phyloP scores from a whole-genome alignment of 768 basidiomycete species.

The Rhizopogon sp. region DNA sequence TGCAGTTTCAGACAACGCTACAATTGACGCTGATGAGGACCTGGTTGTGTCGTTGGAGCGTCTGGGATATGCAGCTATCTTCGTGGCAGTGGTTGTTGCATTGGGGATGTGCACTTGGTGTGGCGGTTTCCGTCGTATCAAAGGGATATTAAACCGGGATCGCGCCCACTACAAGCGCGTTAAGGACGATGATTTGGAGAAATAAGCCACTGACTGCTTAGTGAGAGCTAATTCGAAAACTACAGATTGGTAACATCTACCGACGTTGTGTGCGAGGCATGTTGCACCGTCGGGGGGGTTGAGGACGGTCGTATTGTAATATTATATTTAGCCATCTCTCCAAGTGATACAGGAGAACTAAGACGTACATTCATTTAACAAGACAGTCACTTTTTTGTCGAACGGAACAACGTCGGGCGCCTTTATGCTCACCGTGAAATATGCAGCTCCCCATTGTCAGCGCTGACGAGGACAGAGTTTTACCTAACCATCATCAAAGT shows the following conservation, averaged over 20 bases:
- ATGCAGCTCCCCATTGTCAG: too few species aligned
- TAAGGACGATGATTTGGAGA: constrained; percentile 44
- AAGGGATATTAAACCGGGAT: constrained; percentile 33
- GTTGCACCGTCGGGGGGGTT: neutral
- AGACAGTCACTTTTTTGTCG: too few species aligned
- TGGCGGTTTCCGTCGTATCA: constrained; percentile 38
- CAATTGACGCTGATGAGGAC: constrained; percentile 9
- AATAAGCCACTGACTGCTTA: constrained; percentile 27
- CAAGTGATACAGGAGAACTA: too few species aligned
- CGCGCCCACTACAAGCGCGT: constrained; percentile 42
- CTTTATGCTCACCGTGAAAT: too few species aligned
- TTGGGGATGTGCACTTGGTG: constrained; percentile 44
- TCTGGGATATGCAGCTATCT: constrained; percentile 17
- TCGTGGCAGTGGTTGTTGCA: constrained; percentile 40
- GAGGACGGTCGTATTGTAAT: too few species aligned
- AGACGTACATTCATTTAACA: too few species aligned
- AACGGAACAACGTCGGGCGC: too few species aligned
- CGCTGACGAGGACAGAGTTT: too few species aligned
- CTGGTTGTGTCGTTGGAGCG: neutral
- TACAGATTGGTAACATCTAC: too few species aligned
- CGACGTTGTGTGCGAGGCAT: neutral
- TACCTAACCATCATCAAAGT: too few species aligned
- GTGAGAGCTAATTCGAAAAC: too few species aligned
- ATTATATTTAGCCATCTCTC: too few species aligned
- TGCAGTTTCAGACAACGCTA: constrained; percentile 3